phyloP scores from a whole-genome alignment of 805 yeast species.

The Wickerhamiella shivajii region DNA sequence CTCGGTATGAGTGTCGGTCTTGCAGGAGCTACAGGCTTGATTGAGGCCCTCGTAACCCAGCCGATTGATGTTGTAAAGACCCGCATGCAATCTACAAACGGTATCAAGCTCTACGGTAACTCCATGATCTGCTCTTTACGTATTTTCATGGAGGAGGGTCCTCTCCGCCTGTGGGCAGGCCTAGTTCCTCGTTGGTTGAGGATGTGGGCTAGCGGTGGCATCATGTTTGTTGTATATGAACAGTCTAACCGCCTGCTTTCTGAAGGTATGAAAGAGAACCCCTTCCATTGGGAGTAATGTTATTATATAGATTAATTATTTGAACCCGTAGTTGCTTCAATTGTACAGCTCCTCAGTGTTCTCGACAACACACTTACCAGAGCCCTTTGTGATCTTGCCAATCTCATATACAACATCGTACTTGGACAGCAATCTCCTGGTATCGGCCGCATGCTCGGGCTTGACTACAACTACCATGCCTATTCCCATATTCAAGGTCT shows the following conservation, averaged over 20 bases:
- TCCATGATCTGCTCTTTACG: slow-evolving; percentile 25
- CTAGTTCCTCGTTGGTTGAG: slow-evolving; percentile 47
- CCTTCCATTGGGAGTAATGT: slow-evolving; percentile 8
- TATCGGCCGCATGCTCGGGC: slow-evolving; percentile 46
- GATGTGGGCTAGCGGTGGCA: slow-evolving; percentile 56
- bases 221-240: slow-evolving; percentile 49
- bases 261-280: slow-evolving; percentile 13
- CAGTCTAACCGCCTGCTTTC: slow-evolving; percentile 12
- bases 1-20: slow-evolving; percentile 22
- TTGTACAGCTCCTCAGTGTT: slow-evolving; percentile 25
- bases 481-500: slow-evolving; percentile 89
- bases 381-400: slow-evolving; percentile 41
- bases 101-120: slow-evolving; percentile 24
- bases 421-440: slow-evolving; percentile 38
- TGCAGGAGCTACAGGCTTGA: slow-evolving; percentile 52
- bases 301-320: neutral
- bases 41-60: slow-evolving; percentile 68
- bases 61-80: slow-evolving; percentile 83
- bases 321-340: neutral
- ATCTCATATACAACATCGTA: slow-evolving; percentile 66
- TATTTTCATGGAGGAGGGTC: slow-evolving; percentile 29
- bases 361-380: slow-evolving; percentile 26
- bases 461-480: slow-evolving; percentile 90
- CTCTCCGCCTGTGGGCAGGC: slow-evolving; percentile 25
- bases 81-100: slow-evolving; percentile 56